These are phyloP conservation scores for Platismatia glauca DNA, from an alignment of 495 filamentous ascomycete genomes.

Conservation along the genomic window DNA sequence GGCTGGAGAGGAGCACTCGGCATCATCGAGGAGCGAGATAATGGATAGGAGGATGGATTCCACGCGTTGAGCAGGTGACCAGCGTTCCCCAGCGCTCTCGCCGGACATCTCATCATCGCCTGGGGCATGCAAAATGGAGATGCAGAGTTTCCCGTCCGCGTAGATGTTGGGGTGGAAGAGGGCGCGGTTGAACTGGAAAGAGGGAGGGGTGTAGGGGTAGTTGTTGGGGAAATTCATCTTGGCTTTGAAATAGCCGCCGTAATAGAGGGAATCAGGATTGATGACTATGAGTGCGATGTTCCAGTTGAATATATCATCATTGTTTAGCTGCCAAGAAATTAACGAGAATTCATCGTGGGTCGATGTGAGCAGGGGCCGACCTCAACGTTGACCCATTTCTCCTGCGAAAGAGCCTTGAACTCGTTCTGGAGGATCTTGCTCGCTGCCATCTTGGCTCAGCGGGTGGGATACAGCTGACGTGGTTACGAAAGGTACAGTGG, in stretches of 20 bases:
- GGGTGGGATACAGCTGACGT: background rate
- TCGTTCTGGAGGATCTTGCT: conserved; percentile 81
- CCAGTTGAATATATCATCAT: conserved; percentile 78
- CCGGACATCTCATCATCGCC: conserved; percentile 90
- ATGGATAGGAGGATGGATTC: conserved; percentile 91
- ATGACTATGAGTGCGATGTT: conserved; percentile 80
- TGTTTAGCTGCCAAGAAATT: conserved; percentile 44
- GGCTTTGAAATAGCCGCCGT: conserved; percentile 87
- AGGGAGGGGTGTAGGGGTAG: conserved; percentile 84
- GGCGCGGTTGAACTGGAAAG: conserved; percentile 74
- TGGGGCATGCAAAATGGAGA: conserved; percentile 88
- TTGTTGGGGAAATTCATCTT: conserved; percentile 79
- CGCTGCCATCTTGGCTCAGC: conserved; percentile 41
- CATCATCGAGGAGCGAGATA: conserved; percentile 86
- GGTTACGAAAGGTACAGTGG: background rate
- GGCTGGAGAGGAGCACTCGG: conserved; percentile 84
- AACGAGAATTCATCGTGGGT: background rate
- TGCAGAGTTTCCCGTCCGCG: conserved; percentile 80
- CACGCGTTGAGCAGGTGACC: conserved; percentile 85
- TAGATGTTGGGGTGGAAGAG: conserved; percentile 94
- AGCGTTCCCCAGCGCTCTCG: conserved; percentile 79
- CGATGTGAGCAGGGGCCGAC: conserved; percentile 35
- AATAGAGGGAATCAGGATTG: conserved; percentile 83
- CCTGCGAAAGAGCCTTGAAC: conserved; percentile 69
- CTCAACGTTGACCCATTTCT: conserved; percentile 90